These are phyloP conservation scores for Cynara cardunculus DNA, from an alignment of 129 eudicot species.

Conservation along the genomic window DNA sequence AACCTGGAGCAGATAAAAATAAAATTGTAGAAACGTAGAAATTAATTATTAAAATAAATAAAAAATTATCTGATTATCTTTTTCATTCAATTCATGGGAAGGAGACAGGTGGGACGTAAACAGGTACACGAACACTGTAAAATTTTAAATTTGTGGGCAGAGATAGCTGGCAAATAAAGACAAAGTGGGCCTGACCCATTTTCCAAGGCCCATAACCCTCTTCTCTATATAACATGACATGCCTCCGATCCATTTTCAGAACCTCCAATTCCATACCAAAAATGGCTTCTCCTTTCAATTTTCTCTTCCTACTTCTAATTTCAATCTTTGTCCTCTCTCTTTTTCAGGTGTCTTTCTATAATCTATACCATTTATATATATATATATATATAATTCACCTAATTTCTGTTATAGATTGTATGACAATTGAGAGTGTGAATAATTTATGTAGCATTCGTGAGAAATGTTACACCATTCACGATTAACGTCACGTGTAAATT, in stretches of 20 bases:
- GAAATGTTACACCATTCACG: no score
- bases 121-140: neutral
- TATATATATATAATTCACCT: no score
- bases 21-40: no score
- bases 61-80: no score
- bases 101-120: slow-evolving; percentile 19
- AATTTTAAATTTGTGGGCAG: neutral
- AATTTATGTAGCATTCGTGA: no score
- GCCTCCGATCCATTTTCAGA: neutral
- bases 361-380: neutral
- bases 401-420: no score
- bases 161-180: slow-evolving; percentile 22
- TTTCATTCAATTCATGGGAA: neutral
- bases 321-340: slow-evolving; percentile 34
- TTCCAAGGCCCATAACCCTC: slow-evolving; percentile 16
- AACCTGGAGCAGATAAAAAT: no score
- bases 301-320: slow-evolving; percentile 27
- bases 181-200: slow-evolving; percentile 12
- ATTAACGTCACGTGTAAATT: no score
- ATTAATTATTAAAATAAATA: no score
- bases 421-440: no score
- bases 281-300: slow-evolving; percentile 33
- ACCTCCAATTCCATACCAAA: slow-evolving; percentile 6
- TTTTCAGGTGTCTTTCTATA: slow-evolving; percentile 32
- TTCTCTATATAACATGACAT: neutral